A percentile compares a stretch with the other conserved stretches of the same genome.
These are phyloP conservation scores for Turnera subulata DNA, from an alignment of 345 rosid genomes.

Conservation along the genomic window DNA sequence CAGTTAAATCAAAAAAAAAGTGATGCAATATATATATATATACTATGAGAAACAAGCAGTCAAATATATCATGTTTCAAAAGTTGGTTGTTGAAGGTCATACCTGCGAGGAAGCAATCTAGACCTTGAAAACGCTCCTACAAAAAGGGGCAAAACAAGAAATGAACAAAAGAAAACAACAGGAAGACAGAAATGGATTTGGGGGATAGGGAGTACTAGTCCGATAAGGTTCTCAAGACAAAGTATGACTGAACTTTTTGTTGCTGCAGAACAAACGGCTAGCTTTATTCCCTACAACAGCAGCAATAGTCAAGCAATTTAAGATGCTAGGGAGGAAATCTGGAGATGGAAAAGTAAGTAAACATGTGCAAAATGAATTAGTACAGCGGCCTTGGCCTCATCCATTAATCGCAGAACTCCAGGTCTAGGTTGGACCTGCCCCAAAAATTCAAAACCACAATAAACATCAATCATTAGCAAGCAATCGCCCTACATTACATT, in stretches of 20 bases:
- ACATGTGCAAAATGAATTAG: conserved; percentile 24
- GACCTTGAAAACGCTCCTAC: conserved; percentile 78
- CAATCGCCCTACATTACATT: no score
- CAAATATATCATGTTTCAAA: no score
- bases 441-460: no score
- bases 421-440: conserved; percentile 84
- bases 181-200: background rate
- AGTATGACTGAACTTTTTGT: conserved; percentile 93
- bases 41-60: no score
- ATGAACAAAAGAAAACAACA: background rate
- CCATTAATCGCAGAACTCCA: conserved; percentile 90
- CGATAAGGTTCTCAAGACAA: conserved; percentile 84
- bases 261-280: conserved; percentile 96
- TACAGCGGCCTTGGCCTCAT: conserved; percentile 89
- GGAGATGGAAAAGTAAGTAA: no score
- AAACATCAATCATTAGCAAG: no score
- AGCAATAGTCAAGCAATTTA: conserved; percentile 1
- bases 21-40: no score
- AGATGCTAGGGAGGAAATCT: no score
- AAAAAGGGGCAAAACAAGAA: conserved; percentile 8
- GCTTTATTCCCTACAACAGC: conserved; percentile 54
- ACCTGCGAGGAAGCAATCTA: conserved; percentile 98
- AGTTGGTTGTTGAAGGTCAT: background rate
- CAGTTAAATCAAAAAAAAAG: no score
- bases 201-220: conserved; percentile 45